A percentile compares a stretch with the other conserved stretches of the same genome.
Conservation (phyloP, 2,329 filamentous ascomycete genomes). For the Dothidotthia symphoricarpi region DNA sequence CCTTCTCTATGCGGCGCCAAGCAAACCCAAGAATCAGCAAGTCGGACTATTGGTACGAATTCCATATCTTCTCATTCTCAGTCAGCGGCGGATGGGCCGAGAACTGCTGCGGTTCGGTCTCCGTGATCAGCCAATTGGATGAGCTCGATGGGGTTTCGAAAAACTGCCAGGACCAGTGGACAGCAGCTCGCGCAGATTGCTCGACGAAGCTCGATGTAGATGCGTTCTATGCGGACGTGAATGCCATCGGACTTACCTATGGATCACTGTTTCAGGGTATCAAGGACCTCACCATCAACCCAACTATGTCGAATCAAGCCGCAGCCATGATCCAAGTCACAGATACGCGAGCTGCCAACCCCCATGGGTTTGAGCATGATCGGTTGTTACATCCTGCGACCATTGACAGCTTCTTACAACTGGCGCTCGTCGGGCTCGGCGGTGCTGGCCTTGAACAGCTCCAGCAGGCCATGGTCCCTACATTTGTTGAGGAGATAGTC, state of each 20-base stretch:
- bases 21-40: constrained; percentile 1
- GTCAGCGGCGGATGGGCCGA: constrained; percentile 12
- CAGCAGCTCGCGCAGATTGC: neutral
- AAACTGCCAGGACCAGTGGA: constrained; percentile 7
- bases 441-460: constrained; percentile 3
- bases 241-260: constrained; percentile 14
- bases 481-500: constrained; percentile 10
- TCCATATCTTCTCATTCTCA: constrained; percentile 17
- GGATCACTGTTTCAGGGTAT: constrained; percentile 14
- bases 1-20: constrained; percentile 12
- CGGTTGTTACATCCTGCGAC: constrained; percentile 19
- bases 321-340: constrained; percentile 11
- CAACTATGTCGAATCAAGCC: neutral
- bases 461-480: constrained; percentile 12
- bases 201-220: constrained; percentile 1
- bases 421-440: constrained; percentile 7
- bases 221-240: constrained; percentile 8
- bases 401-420: constrained; percentile 17
- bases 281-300: constrained; percentile 1
- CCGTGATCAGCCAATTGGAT: neutral
- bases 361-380: constrained; percentile 13
- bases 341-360: constrained; percentile 8
- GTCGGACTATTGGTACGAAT: constrained; percentile 14
- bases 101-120: constrained; percentile 15
- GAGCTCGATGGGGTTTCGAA: constrained; percentile 3